Evolutionary conservation across 1,284 basidiomycete genomes (phyloP), one percentile per base, ranked within the genome.

Genomic region (Heterobasidion occidentale): DNA sequence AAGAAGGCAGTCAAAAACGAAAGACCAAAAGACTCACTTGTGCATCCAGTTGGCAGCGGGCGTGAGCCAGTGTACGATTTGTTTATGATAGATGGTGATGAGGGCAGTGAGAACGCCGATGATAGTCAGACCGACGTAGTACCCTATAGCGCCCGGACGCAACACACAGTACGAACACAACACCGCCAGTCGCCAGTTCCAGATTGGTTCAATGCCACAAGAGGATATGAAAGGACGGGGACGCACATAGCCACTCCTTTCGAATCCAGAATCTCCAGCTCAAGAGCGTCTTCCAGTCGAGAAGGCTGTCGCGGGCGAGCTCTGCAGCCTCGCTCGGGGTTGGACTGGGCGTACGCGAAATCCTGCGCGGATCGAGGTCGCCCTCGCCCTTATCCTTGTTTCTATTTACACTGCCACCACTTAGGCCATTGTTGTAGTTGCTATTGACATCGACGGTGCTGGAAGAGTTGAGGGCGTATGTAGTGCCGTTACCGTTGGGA

Each of bases 61-160:
- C 38, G 70, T 76, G 45, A 87, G 72, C 77, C 76, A 79, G 34
- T 75, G 60, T 54, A 86, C 77, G 58, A 88, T 85, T 71, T 83
- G 71, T 35, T 71, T 70, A 62, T 73, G 72, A 65, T 76, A 86
- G 34, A 86, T 66, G 2, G 80, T 77, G 69, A 86, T 77, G 48
- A 86, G 74, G 14, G 72, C 71, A 20, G 78, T 74, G 44, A 81
- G 57, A 36, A 75, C 70, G 15, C 69, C 56, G 51, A 67, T 58
- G 54, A 72, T 54, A 14, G 63, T 59, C 58, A 57, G 60, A 20
- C 64, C 58, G 48, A 76, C 59, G 59, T 73, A 73, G 63, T 71
- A 71, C 70, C 69, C 71, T 73, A 48, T 50, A 9, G 36, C 27
- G 47, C 9, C 7, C 58, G 49, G 52, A 51, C 20, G 5, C 34